Percentiles rank a stretch among this genome's conserved stretches.
These are phyloP conservation scores for Hyphopichia homilentoma DNA, from an alignment of 805 yeast species.

Conservation along the genomic window DNA sequence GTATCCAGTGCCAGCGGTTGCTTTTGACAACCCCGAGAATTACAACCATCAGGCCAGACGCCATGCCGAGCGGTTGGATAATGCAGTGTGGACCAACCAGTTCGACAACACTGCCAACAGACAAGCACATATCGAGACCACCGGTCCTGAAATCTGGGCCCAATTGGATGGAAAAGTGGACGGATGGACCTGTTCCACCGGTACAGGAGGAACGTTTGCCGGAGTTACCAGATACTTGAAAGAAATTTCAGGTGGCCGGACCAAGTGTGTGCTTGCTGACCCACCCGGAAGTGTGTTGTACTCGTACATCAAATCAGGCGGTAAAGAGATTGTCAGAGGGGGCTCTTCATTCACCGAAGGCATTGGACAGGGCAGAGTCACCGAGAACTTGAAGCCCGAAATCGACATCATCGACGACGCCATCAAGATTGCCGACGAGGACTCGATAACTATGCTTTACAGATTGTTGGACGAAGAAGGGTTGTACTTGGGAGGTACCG, in stretches of 20 bases:
- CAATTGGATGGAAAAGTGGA: conserved; percentile 76
- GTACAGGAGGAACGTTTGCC: conserved; percentile 91
- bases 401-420: conserved; percentile 77
- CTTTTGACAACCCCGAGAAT: conserved; percentile 76
- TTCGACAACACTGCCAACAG: conserved; percentile 87
- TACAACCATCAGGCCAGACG: conserved; percentile 84
- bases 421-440: conserved; percentile 70
- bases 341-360: conserved; percentile 95
- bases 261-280: conserved; percentile 74
- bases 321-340: conserved; percentile 60
- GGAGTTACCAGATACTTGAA: conserved; percentile 80
- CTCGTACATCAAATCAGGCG: conserved; percentile 69
- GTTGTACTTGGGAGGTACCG: conserved; percentile 84
- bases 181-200: conserved; percentile 87
- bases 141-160: conserved; percentile 92
- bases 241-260: conserved; percentile 56
- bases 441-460: conserved; percentile 80
- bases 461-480: conserved; percentile 87
- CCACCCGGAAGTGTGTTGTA: conserved; percentile 91
- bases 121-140: conserved; percentile 82
- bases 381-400: conserved; percentile 74
- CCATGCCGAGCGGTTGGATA: conserved; percentile 70
- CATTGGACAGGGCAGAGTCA: conserved; percentile 92
- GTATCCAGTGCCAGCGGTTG: conserved; percentile 83
- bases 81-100: conserved; percentile 92